A percentile compares a stretch with the other conserved stretches of the same genome.
Evolutionary conservation across 2,329 filamentous ascomycete genomes (phyloP).

Genomic region (Trichoderma oligosporum): DNA sequence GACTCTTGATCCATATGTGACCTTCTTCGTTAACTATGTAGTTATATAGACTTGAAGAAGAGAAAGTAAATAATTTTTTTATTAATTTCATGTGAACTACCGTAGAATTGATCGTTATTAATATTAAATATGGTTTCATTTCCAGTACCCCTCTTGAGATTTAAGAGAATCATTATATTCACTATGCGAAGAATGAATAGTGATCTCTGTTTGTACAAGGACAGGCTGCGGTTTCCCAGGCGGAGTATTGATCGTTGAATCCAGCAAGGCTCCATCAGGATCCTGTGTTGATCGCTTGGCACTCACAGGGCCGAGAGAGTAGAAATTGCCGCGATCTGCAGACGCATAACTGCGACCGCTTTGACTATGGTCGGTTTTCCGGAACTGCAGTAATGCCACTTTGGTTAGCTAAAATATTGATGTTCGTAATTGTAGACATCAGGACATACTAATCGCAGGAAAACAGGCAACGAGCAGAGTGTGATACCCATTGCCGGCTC

Average conservation of each 20-base stretch:
- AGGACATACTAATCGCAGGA: slow-evolving; percentile 1
- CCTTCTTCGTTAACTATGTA: too few species aligned
- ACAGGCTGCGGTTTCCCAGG: slow-evolving; percentile 4
- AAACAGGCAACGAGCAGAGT: slow-evolving; percentile 9
- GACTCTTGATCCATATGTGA: too few species aligned
- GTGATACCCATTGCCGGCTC: slow-evolving; percentile 12
- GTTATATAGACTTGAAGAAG: too few species aligned
- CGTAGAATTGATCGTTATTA: neutral
- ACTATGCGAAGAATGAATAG: slow-evolving; percentile 9
- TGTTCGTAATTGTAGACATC: too few species aligned
- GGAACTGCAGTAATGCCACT: neutral
- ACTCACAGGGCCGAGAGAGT: slow-evolving; percentile 9
- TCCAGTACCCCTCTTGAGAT: slow-evolving; percentile 10
- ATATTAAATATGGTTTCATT: neutral
- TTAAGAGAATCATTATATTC: slow-evolving; percentile 10
- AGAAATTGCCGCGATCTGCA: slow-evolving; percentile 3
- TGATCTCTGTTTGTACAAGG: slow-evolving; percentile 7
- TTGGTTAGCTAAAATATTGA: neutral
- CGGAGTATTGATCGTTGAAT: too few species aligned
- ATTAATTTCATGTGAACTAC: too few species aligned
- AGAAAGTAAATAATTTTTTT: too few species aligned
- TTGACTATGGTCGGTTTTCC: neutral
- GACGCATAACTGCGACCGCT: slow-evolving; percentile 6
- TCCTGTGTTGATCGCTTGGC: slow-evolving; percentile 7
- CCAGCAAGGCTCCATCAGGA: slow-evolving; percentile 5